phyloP scores from a whole-genome alignment of 257 asterid genomes.

The Ballota nigra region DNA sequence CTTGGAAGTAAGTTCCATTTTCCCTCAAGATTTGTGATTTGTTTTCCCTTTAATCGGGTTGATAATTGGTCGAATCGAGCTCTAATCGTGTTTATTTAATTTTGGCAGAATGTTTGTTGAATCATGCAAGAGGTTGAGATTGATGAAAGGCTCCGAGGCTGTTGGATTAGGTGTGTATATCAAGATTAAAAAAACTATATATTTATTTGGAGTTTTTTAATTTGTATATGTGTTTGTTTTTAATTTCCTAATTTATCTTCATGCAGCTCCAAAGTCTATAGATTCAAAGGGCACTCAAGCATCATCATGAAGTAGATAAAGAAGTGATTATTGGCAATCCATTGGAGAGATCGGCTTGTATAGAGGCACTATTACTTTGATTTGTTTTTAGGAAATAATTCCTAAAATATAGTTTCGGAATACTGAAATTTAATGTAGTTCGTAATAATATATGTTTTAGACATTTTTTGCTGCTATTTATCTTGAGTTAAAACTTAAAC shows the following conservation, averaged over 20 bases:
- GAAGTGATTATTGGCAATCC: constrained; percentile 16
- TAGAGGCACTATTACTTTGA: constrained; percentile 12
- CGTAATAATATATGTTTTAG: background rate
- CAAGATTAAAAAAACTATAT: background rate
- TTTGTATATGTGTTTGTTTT: background rate
- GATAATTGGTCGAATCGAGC: background rate
- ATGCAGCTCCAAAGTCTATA: constrained; percentile 33
- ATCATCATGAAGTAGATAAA: constrained; percentile 27
- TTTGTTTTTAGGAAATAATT: background rate
- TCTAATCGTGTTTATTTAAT: background rate
- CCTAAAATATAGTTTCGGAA: constrained; percentile 6
- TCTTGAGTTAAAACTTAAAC: background rate
- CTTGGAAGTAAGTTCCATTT: constrained; percentile 46
- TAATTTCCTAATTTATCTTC: background rate
- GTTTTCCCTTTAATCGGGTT: background rate
- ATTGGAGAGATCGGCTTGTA: constrained; percentile 22
- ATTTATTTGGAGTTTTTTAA: background rate
- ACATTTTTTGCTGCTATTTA: background rate
- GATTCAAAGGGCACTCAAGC: constrained; percentile 36
- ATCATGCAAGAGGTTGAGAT: constrained; percentile 63
- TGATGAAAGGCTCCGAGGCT: constrained; percentile 56
- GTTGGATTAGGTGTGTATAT: constrained; percentile 22
- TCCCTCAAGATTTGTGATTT: background rate
- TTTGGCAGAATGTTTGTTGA: constrained; percentile 63
- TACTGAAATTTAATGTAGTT: background rate